phyloP scores from a whole-genome alignment of 2,329 filamentous ascomycete species.

The Elsinoe fawcettii region DNA sequence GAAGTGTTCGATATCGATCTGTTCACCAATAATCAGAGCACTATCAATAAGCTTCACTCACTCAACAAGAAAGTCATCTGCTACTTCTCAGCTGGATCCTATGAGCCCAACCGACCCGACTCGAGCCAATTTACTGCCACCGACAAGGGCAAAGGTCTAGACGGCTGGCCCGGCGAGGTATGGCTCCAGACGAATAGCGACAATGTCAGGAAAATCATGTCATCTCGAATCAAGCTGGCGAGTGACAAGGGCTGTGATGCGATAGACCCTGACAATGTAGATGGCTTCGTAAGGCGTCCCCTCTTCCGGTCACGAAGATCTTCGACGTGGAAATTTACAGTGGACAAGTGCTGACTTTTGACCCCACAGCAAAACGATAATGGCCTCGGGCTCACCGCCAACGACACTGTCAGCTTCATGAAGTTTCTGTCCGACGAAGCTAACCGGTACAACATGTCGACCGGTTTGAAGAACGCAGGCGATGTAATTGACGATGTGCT shows the following conservation, averaged over 20 bases:
- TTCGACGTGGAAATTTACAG: not conserved
- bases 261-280: conserved; percentile 31
- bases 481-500: conserved; percentile 49
- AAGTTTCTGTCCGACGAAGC: conserved; percentile 54
- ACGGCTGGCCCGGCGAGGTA: conserved; percentile 58
- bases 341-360: conserved; percentile 11
- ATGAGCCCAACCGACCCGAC: conserved; percentile 56
- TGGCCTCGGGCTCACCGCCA: conserved; percentile 50
- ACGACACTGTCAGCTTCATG: conserved; percentile 53
- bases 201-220: conserved; percentile 59
- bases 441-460: conserved; percentile 47
- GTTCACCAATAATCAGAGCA: conserved; percentile 44
- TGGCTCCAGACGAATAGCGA: conserved; percentile 56
- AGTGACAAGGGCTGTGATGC: conserved; percentile 33
- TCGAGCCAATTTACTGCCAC: conserved; percentile 44
- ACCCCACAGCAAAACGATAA: conserved; percentile 14
- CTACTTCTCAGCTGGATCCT: conserved; percentile 67
- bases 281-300: conserved; percentile 19
- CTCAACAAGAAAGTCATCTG: conserved; percentile 58
- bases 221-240: conserved; percentile 51
- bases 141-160: conserved; percentile 52
- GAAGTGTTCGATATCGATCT: conserved; percentile 55
- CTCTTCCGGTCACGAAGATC: not conserved
- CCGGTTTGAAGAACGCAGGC: conserved; percentile 62
- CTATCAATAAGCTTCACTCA: conserved; percentile 42